Evolutionary conservation across 352 stramenopile species (phyloP), one percentile per base, ranked within the genome.

Genomic region (Phytophthora multivora): DNA sequence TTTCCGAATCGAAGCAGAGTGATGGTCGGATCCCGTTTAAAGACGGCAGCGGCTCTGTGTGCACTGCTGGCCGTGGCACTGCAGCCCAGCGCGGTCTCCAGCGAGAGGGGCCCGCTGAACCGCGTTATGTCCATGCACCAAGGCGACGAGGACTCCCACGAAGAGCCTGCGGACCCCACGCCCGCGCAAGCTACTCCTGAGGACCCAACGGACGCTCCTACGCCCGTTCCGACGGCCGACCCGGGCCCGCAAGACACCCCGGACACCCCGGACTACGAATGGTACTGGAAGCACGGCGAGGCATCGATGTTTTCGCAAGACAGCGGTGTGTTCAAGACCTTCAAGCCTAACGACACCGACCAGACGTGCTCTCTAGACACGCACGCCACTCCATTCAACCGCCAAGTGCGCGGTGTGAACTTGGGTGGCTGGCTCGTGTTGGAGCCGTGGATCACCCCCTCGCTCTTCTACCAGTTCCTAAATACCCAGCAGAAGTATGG

Each of bases 391-490:
- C 83, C 80, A 10, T 96, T 89, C 65, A 95, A 91, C 71, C 73
- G 56, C 38, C 83, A 96, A 58, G 71, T 98, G 45, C 90, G 93
- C 40, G 93, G 93, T 13, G 92, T 92, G 30, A 98, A 98, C 65
- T 79, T 98, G 9, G 96, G 94, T 28, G 94, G 95, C 16, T 98
- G 90, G 90, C 86, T 99, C 70, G 96, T 99, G 18, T 78, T 99
- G 21, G 96, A 99, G 72, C 93, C 92, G 11, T 99, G 94, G 94
- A 96, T 99, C 66, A 98, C 94, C 11, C 96, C 96, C 23, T 90
- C 77, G 51, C 69, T 99, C 26, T 99, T 98, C 74, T 98, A 98
- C 74, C 95, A 99, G 66, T 98, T 98, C 75, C 58, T 98, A 12
- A 82, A 86, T 39, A 91, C 79, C 4, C 75, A 90, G 33, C 78